Evolutionary conservation across 2,329 filamentous ascomycete genomes (phyloP), one percentile per base, ranked within the genome.

Genomic region (Xylaria sp.): DNA sequence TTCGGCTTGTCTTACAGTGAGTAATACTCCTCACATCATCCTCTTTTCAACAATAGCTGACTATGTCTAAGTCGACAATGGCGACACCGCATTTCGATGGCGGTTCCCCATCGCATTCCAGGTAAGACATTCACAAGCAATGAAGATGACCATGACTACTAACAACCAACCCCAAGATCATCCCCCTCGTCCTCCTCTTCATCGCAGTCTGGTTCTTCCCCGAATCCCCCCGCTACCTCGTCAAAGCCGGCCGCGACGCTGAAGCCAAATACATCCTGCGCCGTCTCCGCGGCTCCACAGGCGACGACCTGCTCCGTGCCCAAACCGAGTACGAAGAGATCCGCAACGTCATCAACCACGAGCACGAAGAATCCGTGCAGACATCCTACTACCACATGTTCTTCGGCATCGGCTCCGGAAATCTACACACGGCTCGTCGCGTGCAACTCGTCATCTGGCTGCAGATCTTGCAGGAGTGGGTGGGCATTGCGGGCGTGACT

Each of bases 391-490:
- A 82, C 2, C 76, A 82, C 52, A 90, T 90, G 87, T 73, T 90
- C 1, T 85, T 88, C 55, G 86, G 85, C 2, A 80, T 83, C 57
- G 84, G 84, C 2, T 86, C 84, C 0, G 87, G 80, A 0, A 83
- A 87, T 55, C 72, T 90, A 7, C 86, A 90, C 63, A 86, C 83
- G 0, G 87, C 82, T 0, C 79, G 87, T 1, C 82, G 88, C 4
- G 85, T 89, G 0, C 86, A 89, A 66, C 78, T 90, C 1, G 86
- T 87, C 2, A 79, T 90, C 42, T 90, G 86, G 86, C 76, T 90
- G 7, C 86, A 89, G 72, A 86, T 89, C 50, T 81, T 89, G 68
- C 86, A 89, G 67, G 83, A 88, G 66, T 88, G 86, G 84, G 80
- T 86, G 55, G 85, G 87, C 0, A 89, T 90, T 61, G 85, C 86